These are phyloP conservation scores for Phytophthora niederhauseri DNA, from an alignment of 352 stramenopile species.

Conservation along the genomic window DNA sequence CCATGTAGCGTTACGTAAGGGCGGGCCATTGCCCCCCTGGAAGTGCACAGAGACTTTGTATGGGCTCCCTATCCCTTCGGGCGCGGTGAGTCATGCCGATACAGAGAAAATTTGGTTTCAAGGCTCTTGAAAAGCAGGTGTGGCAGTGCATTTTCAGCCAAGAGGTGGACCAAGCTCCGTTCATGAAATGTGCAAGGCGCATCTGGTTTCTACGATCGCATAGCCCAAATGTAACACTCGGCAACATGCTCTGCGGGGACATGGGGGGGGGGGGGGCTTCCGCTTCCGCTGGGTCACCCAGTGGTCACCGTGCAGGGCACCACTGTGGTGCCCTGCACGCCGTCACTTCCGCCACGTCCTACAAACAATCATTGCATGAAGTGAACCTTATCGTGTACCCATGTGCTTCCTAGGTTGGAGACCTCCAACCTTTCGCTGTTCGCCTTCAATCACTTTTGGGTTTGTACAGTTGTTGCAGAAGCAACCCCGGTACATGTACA, in stretches of 20 bases:
- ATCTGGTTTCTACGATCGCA: conserved; percentile 17
- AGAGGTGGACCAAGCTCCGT: conserved; percentile 2
- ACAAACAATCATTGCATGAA: too few species aligned
- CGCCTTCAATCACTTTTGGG: too few species aligned
- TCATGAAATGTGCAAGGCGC: not conserved
- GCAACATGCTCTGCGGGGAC: not conserved
- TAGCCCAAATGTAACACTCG: not conserved
- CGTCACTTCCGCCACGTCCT: too few species aligned
- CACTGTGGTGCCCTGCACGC: not conserved
- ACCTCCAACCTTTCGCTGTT: too few species aligned
- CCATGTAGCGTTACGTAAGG: conserved; percentile 25
- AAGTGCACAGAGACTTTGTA: conserved; percentile 12
- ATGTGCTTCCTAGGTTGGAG: too few species aligned
- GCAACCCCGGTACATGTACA: too few species aligned
- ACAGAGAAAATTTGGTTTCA: conserved; percentile 5
- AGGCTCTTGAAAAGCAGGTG: conserved; percentile 15
- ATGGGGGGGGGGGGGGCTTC: not conserved
- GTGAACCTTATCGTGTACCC: too few species aligned
- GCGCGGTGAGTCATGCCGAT: not conserved
- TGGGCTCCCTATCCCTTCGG: conserved; percentile 9
- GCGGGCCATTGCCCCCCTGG: not conserved
- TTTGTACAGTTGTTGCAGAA: too few species aligned
- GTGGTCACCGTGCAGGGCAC: too few species aligned
- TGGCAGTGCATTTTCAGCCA: not conserved
- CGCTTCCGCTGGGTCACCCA: too few species aligned